phyloP scores from a whole-genome alignment of 1,139 yeast genomes.

The Yamadazyma jaroonii region DNA sequence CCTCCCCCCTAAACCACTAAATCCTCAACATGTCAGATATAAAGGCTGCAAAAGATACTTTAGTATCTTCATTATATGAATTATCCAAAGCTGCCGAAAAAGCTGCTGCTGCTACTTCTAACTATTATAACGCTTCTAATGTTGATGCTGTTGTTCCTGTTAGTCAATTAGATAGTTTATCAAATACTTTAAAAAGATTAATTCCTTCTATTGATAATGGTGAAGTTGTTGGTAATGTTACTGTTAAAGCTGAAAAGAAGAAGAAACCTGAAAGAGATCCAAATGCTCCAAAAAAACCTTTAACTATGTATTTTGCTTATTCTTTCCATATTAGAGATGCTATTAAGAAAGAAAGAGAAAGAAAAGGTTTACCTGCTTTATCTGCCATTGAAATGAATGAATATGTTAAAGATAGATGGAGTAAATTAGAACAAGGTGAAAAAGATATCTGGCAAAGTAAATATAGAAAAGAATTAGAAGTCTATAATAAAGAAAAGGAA shows the following conservation, averaged over 20 bases:
- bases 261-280: constrained; percentile 57
- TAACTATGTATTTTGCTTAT: constrained; percentile 81
- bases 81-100: constrained; percentile 79
- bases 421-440: constrained; percentile 60
- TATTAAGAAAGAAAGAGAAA: constrained; percentile 63
- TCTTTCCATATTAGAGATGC: constrained; percentile 61
- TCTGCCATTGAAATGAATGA: constrained; percentile 76
- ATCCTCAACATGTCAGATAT: constrained; percentile 38
- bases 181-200: constrained; percentile 20
- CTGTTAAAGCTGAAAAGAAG: constrained; percentile 28
- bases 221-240: constrained; percentile 6
- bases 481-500: constrained; percentile 62
- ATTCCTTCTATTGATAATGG: constrained; percentile 17
- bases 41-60: constrained; percentile 45
- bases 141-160: constrained; percentile 22
- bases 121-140: constrained; percentile 58
- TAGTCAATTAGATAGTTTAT: constrained; percentile 33
- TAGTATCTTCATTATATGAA: constrained; percentile 76
- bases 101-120: constrained; percentile 74
- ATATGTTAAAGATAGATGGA: constrained; percentile 79
- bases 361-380: constrained; percentile 57
- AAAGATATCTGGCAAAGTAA: constrained; percentile 75
- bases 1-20: too few species aligned
- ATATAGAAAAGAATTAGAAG: constrained; percentile 62
- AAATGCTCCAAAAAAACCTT: constrained; percentile 62